Base-by-base conservation (phyloP, 495 filamentous ascomycete genomes). In the Emericellopsis terricola region DNA sequence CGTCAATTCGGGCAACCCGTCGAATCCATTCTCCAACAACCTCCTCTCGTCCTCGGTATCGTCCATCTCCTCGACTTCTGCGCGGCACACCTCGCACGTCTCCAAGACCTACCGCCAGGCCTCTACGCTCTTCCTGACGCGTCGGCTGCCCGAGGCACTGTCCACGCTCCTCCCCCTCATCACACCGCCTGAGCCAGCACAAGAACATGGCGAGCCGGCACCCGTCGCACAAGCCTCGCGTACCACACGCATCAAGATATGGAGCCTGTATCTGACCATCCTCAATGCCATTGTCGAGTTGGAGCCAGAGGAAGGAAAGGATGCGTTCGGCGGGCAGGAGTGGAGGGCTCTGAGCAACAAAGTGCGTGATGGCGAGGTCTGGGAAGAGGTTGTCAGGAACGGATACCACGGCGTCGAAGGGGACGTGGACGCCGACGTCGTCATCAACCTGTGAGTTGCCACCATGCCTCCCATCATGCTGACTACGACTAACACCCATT, bases 261-360 rank as follows among this genome's bases (percentile, higher is more conserved):
- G 91, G 91, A 91, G 81, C 53, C 65, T 97, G 43, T 96, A 96
- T 52, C 70, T 96, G 33, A 92, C 84, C 0, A 71, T 96, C 16
- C 65, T 96, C 21, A 91, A 93, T 56, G 81, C 81, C 16, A 78
- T 93, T 30, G 64, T 87, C 23, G 85, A 96, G 40, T 62, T 94
- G 42, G 81, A 80, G 13, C 56, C 76, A n/a, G 82, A 94, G 43
- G 83, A 93, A 49, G 89, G 87, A 19, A 93, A 86, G 55, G 68
- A 68, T 11, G 66, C 73, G 16, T 86, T 94, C 60, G 91, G 91
- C 0, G 72, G 68, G 28, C 68, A 77, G 38, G 73, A 82, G 41
- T 97, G 84, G 84, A 74, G 76, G 47, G 61, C 64, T 10, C 63
- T 96, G 37, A 76, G 80, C 24, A 60, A 73, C 19, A 81, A 83